A percentile compares a stretch with the other conserved stretches of the same genome.
Conservation (phyloP, 2,329 filamentous ascomycete species). For the Ophiostoma novo-ulmi region DNA sequence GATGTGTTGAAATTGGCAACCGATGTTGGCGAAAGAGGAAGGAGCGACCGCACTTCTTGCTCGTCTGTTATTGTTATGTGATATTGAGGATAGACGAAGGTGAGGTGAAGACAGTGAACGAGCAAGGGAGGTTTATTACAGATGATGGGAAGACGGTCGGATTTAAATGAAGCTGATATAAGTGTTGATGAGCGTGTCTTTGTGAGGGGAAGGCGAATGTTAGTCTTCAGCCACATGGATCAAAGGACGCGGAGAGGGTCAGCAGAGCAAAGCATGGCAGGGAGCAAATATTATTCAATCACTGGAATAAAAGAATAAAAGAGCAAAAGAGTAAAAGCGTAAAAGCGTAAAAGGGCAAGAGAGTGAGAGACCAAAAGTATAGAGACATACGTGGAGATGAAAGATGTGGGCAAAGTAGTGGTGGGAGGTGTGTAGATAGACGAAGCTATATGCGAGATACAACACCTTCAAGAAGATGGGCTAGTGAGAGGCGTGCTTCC, state of each 20-base stretch:
- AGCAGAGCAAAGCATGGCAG: background rate
- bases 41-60: background rate
- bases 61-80: background rate
- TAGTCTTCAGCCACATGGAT: background rate
- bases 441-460: background rate
- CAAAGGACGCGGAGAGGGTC: background rate
- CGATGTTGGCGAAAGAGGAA: background rate
- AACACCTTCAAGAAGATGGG: background rate
- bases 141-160: background rate
- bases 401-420: background rate
- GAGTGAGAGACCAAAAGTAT: background rate
- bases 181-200: background rate
- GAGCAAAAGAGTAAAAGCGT: background rate
- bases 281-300: background rate
- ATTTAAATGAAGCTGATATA: background rate
- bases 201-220: background rate
- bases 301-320: background rate
- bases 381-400: background rate
- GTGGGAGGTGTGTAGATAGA: background rate
- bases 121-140: background rate
- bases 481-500: background rate
- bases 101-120: background rate
- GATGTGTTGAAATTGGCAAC: background rate
- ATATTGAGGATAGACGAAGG: background rate
- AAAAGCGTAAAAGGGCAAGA: background rate